These are phyloP conservation scores for Trichoderma koningiopsis DNA, from an alignment of 2,329 filamentous ascomycete species.

Conservation along the genomic window DNA sequence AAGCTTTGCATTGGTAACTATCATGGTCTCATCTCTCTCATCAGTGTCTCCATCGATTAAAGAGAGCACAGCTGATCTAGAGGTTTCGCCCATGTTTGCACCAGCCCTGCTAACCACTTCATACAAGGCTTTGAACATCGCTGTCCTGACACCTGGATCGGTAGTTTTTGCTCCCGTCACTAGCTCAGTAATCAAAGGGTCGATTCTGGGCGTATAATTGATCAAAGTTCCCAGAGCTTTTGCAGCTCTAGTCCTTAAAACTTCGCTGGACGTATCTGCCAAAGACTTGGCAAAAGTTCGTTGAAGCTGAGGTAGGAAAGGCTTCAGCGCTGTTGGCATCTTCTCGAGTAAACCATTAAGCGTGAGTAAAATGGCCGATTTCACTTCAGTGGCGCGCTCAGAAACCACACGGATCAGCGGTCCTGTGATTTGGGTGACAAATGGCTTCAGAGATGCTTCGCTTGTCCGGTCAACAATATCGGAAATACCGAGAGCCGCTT, in stretches of 20 bases:
- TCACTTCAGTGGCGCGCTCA: constrained; percentile 93
- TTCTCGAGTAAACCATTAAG: constrained; percentile 95
- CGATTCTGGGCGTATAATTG: constrained; percentile 90
- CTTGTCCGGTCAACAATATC: constrained; percentile 94
- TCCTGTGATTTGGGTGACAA: constrained; percentile 96
- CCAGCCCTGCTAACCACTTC: constrained; percentile 96
- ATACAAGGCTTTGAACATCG: constrained; percentile 95
- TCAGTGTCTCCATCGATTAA: constrained; percentile 86
- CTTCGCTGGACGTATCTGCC: constrained; percentile 88
- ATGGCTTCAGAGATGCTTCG: constrained; percentile 84
- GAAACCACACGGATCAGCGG: constrained; percentile 97
- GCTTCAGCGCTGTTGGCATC: constrained; percentile 92
- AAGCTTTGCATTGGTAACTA: constrained; percentile 86
- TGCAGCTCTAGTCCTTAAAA: constrained; percentile 82
- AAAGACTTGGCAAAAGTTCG: constrained; percentile 95
- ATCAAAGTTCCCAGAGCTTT: constrained; percentile 94
- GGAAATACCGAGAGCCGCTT: constrained; percentile 89
- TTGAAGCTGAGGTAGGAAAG: constrained; percentile 94
- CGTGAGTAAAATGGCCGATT: constrained; percentile 89
- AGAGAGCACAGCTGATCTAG: constrained; percentile 79
- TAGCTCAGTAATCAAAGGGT: constrained; percentile 88
- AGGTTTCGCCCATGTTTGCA: constrained; percentile 89
- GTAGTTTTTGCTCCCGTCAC: constrained; percentile 91
- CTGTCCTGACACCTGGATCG: constrained; percentile 84
- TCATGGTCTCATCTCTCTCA: constrained; percentile 74